Evolutionary conservation across 1,284 basidiomycete species (phyloP), one percentile per base, ranked within the genome.

Genomic region (Sutorius eximius): DNA sequence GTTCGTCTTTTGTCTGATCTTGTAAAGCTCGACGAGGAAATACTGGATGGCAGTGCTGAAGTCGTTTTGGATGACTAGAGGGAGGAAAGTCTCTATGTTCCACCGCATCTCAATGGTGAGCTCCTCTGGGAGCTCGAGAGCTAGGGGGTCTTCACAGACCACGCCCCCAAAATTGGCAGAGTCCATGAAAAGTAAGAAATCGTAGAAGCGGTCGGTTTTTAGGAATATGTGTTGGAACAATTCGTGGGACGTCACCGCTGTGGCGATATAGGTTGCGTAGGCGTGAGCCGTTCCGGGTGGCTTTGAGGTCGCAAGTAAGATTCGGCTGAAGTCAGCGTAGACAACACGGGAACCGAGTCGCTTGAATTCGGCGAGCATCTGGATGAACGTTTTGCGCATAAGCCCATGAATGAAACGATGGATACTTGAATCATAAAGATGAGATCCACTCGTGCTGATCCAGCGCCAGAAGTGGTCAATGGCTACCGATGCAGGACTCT

Each of bases 331-430:
- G 69, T 98, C 94, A n/a, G 95, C 96, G 60, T 95, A 95, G 27
- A 99, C 85, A 52, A 99, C 88, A 55, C 91, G 86, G 0, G 95
- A 95, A 1, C 97, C 97, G 1, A 99, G 79, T 13, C 97, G 85
- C 68, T 93, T 95, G 77, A 98, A 97, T 72, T 99, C 97, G 12
- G 95, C 95, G 15, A 99, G 81, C 56, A 99, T 81, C 73, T 99
- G 97, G 43, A 98, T 90, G 71, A 99, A 95, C 0, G 92, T 96
- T 77, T 99, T 99, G 59, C 92, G 87, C 97, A 99, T 99, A 49
- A 99, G 82, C 10, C 95, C 91, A 61, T 95, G 90, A 13, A 99
- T 77, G 75, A 99, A 99, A 0, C 91, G 86, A 70, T 98, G 94
- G 7, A 99, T 80, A 49, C 93, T 90, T 1, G 95, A 89, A 70